Evolutionary conservation across 73 alveolate genomes (phyloP).

Genomic region (Diophrys sp.): DNA sequence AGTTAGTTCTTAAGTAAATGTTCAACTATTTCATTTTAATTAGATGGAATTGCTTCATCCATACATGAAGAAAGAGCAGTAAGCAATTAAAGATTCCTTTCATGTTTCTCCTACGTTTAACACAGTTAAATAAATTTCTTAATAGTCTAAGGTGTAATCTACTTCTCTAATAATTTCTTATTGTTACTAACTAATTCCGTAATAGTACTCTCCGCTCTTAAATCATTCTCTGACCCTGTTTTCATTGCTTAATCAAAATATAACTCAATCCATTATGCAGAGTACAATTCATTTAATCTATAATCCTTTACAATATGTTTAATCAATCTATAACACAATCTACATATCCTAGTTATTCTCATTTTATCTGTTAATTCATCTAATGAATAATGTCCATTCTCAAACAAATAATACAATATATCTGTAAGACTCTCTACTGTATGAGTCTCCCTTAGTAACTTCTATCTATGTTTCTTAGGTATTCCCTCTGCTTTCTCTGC

Average conservation of each 20-base stretch:
- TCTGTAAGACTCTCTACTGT: slow-evolving; percentile 44
- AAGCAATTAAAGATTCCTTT: slow-evolving; percentile 33
- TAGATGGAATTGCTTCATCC: slow-evolving; percentile 41
- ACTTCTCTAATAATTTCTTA: slow-evolving; percentile 44
- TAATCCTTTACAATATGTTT: slow-evolving; percentile 54
- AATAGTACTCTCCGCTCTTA: slow-evolving; percentile 50
- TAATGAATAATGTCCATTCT: slow-evolving; percentile 15
- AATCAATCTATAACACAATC: slow-evolving; percentile 34
- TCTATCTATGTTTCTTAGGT: slow-evolving; percentile 35
- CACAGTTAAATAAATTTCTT: slow-evolving; percentile 46
- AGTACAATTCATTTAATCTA: slow-evolving; percentile 58
- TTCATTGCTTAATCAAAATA: slow-evolving; percentile 56
- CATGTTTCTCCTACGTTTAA: slow-evolving; percentile 36
- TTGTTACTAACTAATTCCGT: slow-evolving; percentile 48
- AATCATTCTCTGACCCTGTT: slow-evolving; percentile 25
- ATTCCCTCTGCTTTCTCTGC: slow-evolving; percentile 39
- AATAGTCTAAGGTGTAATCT: slow-evolving; percentile 33
- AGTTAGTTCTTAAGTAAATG: slow-evolving; percentile 2
- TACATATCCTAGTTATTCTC: slow-evolving; percentile 5
- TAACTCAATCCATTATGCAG: slow-evolving; percentile 63
- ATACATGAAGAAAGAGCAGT: slow-evolving; percentile 58
- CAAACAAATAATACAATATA: slow-evolving; percentile 40
- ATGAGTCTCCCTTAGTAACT: slow-evolving; percentile 44
- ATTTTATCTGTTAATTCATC: slow-evolving; percentile 25
- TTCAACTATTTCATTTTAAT: slow-evolving; percentile 44